phyloP scores from a whole-genome alignment of 2,329 filamentous ascomycete genomes.

The Rhexocercosporidium sp. region DNA sequence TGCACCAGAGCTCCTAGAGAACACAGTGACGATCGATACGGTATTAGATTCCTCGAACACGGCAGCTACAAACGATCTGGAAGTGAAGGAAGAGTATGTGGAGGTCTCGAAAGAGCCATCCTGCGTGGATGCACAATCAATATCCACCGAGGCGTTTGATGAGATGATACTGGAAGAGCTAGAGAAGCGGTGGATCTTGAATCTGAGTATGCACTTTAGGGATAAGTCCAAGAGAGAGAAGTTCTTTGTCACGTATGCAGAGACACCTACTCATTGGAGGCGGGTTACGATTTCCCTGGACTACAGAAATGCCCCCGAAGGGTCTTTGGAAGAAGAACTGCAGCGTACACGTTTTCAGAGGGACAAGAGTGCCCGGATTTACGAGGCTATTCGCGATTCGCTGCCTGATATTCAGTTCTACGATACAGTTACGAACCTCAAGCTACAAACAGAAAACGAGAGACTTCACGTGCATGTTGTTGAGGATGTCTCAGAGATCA shows the following conservation, averaged over 20 bases:
- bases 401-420: slow-evolving; percentile 95
- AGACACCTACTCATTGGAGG: slow-evolving; percentile 79
- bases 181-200: slow-evolving; percentile 91
- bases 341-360: slow-evolving; percentile 79
- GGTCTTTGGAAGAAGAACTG: slow-evolving; percentile 86
- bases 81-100: slow-evolving; percentile 36
- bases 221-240: slow-evolving; percentile 94
- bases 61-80: slow-evolving; percentile 26
- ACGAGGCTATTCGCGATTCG: slow-evolving; percentile 91
- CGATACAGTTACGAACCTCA: slow-evolving; percentile 93
- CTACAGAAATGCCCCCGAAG: slow-evolving; percentile 79
- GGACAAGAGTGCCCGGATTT: slow-evolving; percentile 92
- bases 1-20: slow-evolving; percentile 41
- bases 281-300: slow-evolving; percentile 93
- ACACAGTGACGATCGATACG: slow-evolving; percentile 29
- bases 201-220: slow-evolving; percentile 97
- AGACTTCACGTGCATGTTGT: slow-evolving; percentile 95
- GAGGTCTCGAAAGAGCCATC: slow-evolving; percentile 36
- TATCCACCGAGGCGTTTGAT: slow-evolving; percentile 54
- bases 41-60: slow-evolving; percentile 27
- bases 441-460: slow-evolving; percentile 86
- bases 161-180: slow-evolving; percentile 78
- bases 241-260: slow-evolving; percentile 95
- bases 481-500: slow-evolving; percentile 90
- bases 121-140: slow-evolving; percentile 36